These are phyloP conservation scores for Kwoniella dejecticola DNA, from an alignment of 768 basidiomycete genomes.

Conservation along the genomic window DNA sequence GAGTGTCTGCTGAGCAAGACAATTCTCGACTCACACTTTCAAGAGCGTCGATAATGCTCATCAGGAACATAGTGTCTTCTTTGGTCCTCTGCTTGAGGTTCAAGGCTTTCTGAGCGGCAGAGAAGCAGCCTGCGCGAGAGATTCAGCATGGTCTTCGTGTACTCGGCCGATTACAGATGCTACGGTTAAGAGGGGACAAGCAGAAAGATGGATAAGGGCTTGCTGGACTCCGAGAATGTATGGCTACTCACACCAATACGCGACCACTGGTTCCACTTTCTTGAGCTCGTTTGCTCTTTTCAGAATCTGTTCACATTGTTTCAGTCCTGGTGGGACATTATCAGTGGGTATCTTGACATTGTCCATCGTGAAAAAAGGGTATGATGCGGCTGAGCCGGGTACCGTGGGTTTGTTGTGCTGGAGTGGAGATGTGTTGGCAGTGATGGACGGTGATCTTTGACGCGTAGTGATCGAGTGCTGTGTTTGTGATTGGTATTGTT, in stretches of 20 bases:
- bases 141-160: too few relatives aligned
- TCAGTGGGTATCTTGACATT: conserved; percentile 47
- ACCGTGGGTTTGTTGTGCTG: too few relatives aligned
- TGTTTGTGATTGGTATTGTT: background rate
- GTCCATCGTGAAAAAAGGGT: conserved; percentile 31
- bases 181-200: background rate
- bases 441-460: background rate
- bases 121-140: conserved; percentile 70
- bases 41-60: conserved; percentile 72
- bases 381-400: background rate
- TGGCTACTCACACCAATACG: conserved; percentile 85
- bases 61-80: conserved; percentile 71
- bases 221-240: too few relatives aligned
- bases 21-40: conserved; percentile 61
- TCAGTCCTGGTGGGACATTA: conserved; percentile 55
- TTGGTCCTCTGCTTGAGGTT: conserved; percentile 62
- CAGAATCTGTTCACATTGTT: conserved; percentile 71
- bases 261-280: conserved; percentile 77
- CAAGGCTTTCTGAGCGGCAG: conserved; percentile 87
- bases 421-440: background rate
- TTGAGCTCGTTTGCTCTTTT: conserved; percentile 88
- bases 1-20: background rate
- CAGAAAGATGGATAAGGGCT: too few relatives aligned
- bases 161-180: background rate
- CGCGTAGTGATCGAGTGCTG: background rate